Conservation (phyloP, 768 basidiomycete genomes). For the Tephrocybe sp. region DNA sequence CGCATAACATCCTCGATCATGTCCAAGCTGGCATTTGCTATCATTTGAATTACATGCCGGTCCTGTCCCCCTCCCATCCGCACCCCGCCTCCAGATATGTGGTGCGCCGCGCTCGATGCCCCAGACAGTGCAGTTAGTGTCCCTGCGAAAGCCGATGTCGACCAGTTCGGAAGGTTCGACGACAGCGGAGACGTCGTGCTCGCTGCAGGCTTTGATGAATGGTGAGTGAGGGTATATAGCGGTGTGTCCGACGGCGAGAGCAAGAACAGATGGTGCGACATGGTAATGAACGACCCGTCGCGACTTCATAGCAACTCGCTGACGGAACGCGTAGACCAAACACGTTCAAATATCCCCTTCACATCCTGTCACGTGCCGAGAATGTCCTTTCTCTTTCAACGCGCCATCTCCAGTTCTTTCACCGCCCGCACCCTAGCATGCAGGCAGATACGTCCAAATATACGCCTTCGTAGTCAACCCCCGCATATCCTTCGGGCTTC, state of each 20-base stretch:
- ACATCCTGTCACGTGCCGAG: slow-evolving; percentile 10
- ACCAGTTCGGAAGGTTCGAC: slow-evolving; percentile 86
- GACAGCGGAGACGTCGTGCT: slow-evolving; percentile 67
- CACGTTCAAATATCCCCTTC: slow-evolving; percentile 1
- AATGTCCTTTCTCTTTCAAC: slow-evolving; percentile 15
- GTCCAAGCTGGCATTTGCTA: slow-evolving; percentile 95
- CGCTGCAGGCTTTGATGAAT: slow-evolving; percentile 71
- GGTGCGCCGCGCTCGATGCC: slow-evolving; percentile 74
- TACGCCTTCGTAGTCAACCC: background rate
- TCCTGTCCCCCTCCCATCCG: slow-evolving; percentile 82
- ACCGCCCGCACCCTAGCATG: slow-evolving; percentile 6
- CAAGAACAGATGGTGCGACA: slow-evolving; percentile 88
- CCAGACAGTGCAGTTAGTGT: slow-evolving; percentile 86
- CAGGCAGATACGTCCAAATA: slow-evolving; percentile 1
- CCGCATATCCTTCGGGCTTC: background rate
- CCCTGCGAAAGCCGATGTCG: slow-evolving; percentile 88
- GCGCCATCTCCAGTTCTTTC: background rate
- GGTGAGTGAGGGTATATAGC: slow-evolving; percentile 80
- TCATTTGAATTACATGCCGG: slow-evolving; percentile 97
- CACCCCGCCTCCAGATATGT: slow-evolving; percentile 61
- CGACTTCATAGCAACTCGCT: background rate
- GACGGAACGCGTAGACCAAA: slow-evolving; percentile 10
- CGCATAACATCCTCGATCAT: slow-evolving; percentile 92
- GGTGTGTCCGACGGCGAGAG: slow-evolving; percentile 87
- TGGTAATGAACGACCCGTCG: slow-evolving; percentile 25